phyloP scores from a whole-genome alignment of 1,284 basidiomycete genomes.

The Ustilago xerochloae region DNA sequence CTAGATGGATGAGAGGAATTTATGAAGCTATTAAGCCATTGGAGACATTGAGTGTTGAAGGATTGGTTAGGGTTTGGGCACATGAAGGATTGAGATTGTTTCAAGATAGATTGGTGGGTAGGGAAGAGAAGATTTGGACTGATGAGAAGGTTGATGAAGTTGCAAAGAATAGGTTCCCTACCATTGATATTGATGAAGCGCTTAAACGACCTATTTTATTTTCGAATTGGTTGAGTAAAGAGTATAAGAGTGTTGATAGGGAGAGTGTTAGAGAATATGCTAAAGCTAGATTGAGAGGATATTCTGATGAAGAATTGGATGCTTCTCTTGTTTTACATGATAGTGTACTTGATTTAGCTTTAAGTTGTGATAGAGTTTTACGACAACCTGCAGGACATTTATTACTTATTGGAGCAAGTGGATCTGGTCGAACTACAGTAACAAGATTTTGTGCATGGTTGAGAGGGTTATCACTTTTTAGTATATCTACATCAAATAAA shows the following conservation, averaged over 20 bases:
- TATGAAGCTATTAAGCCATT: slow-evolving; percentile 95
- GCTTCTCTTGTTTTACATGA: slow-evolving; percentile 99
- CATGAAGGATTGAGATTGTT: slow-evolving; percentile 97
- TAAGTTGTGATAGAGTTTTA: slow-evolving; percentile 98
- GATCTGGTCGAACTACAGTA: slow-evolving; percentile 97
- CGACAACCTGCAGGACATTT: slow-evolving; percentile 96
- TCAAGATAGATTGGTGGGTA: slow-evolving; percentile 90
- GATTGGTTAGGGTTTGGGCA: slow-evolving; percentile 96
- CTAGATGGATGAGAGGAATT: slow-evolving; percentile 96
- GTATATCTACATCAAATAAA: slow-evolving; percentile 98
- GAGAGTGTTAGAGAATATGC: slow-evolving; percentile 94
- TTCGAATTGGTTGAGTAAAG: slow-evolving; percentile 99
- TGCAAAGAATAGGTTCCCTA: slow-evolving; percentile 90
- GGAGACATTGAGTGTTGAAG: slow-evolving; percentile 89
- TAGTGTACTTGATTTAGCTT: slow-evolving; percentile 95
- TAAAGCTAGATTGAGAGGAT: slow-evolving; percentile 87
- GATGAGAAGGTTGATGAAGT: slow-evolving; percentile 89
- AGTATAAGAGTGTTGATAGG: slow-evolving; percentile 93
- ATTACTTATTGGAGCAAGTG: slow-evolving; percentile 94
- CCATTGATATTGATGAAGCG: slow-evolving; percentile 79
- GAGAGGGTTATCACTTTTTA: slow-evolving; percentile 97
- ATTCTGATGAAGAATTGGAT: slow-evolving; percentile 79
- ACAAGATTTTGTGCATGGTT: slow-evolving; percentile 99
- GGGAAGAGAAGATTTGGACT: slow-evolving; percentile 77
- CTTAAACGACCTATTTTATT: slow-evolving; percentile 90